Evolutionary conservation across 805 yeast species (phyloP), one percentile per base, ranked within the genome.

Genomic region (Candida sonorensis): DNA sequence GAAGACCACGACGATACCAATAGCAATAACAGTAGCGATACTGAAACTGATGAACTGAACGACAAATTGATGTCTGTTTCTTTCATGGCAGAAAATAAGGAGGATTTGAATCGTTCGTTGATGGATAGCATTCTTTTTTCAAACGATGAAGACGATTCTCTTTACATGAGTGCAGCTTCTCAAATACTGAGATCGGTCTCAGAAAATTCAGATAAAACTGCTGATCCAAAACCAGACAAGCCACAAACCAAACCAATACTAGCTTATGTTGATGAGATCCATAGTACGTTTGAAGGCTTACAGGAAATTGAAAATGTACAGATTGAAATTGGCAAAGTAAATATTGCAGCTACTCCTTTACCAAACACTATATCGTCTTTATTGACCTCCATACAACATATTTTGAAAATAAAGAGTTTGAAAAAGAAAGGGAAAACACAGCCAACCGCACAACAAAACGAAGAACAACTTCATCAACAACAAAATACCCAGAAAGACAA

Each of bases 151-250:
- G 81, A 84, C 1, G 67, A 75, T 29, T 77, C 87, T 3, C 67
- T 84, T 13, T 85, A 82, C 50, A 76, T 83, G 88, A 83, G 94
- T 55, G 94, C 95, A 2, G 64, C 80, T 9, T 75, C 84, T 0
- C 67, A 70, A 30, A 50, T 74, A 2, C 59, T 67, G 30, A 44
- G 44, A 20, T 26, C 50, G 17, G 23, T 27, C 12, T 22, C 26
- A 10, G 12, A 33, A 29, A 22, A 22, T 7, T 13, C 24, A 8
- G 24, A 22, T 7, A 13, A 10, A 12, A n/a, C 18, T 23, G 18
- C 15, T 27, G 20, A 9, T 17, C 30, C 12, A 13, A 27, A 22
- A 13, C 18, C 24, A n/a, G 9, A 28, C 15, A 12, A 31, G 17
- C 17, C 29, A 34, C 40, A 6, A 21, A 46, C 3, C 30, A 23